A percentile compares a stretch with the other conserved stretches of the same genome.
Evolutionary conservation across 2,329 filamentous ascomycete genomes (phyloP).

Genomic region (Tolypocladium album): DNA sequence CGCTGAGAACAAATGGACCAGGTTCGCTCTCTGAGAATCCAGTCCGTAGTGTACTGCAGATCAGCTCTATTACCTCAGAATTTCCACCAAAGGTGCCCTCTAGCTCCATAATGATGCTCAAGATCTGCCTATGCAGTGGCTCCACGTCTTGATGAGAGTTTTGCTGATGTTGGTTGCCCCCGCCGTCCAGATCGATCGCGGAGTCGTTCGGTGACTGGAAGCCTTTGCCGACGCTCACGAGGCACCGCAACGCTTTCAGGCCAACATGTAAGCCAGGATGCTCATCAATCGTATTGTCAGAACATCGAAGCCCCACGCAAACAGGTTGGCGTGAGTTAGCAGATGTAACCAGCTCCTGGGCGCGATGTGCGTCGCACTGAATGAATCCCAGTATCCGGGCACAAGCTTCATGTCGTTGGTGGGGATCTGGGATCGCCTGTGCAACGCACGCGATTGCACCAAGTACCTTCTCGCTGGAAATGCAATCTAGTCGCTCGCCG

Average conservation of each 20-base stretch:
- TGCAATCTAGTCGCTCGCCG: constrained; percentile 45
- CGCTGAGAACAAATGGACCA: constrained; percentile 67
- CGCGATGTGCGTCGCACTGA: constrained; percentile 38
- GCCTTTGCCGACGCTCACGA: constrained; percentile 61
- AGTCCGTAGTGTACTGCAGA: constrained; percentile 59
- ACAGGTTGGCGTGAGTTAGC: constrained; percentile 5
- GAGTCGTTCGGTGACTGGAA: constrained; percentile 58
- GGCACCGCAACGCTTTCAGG: constrained; percentile 51
- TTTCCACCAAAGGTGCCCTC: constrained; percentile 43
- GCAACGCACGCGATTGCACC: constrained; percentile 66
- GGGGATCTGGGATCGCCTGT: constrained; percentile 55
- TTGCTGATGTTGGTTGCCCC: constrained; percentile 14
- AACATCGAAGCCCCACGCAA: constrained; percentile 15
- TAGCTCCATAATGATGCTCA: constrained; percentile 34
- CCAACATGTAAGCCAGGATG: constrained; percentile 35
- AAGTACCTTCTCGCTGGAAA: constrained; percentile 63
- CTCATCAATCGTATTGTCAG: constrained; percentile 24
- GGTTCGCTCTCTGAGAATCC: constrained; percentile 66
- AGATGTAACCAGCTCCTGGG: constrained; percentile 10
- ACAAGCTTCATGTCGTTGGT: constrained; percentile 41
- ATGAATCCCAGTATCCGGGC: constrained; percentile 50
- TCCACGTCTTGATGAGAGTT: constrained; percentile 9
- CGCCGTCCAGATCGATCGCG: constrained; percentile 54
- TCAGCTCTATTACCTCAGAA: constrained; percentile 59
- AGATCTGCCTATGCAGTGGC: constrained; percentile 33